A percentile compares a stretch with the other conserved stretches of the same genome.
Conservation (phyloP, 441 rosid species). For the Metrosideros polymorpha region DNA sequence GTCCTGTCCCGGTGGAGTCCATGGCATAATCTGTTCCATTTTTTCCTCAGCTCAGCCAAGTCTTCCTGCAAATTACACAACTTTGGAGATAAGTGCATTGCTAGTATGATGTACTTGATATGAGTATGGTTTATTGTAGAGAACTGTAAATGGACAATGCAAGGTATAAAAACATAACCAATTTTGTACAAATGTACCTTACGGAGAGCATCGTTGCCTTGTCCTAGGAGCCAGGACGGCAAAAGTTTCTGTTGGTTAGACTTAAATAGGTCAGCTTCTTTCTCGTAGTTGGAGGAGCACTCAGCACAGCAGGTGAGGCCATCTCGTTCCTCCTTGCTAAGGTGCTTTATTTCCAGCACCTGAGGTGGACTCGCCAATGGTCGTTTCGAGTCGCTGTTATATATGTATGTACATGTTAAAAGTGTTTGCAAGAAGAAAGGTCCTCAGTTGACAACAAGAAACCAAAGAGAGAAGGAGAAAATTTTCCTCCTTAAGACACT, state of each 20-base stretch:
- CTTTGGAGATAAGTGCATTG: neutral
- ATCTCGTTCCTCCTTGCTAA: slow-evolving; percentile 37
- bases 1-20: neutral
- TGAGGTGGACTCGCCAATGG: slow-evolving; percentile 21
- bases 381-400: slow-evolving; percentile 35
- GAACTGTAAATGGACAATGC: neutral
- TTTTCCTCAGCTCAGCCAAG: neutral
- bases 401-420: neutral
- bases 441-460: neutral
- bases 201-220: slow-evolving; percentile 23
- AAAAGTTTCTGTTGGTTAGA: slow-evolving; percentile 42
- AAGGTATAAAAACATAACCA: neutral
- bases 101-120: neutral
- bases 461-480: neutral
- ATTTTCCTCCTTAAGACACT: neutral
- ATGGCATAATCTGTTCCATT: slow-evolving; percentile 1
- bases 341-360: slow-evolving; percentile 43
- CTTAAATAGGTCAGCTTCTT: slow-evolving; percentile 55
- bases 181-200: slow-evolving; percentile 29
- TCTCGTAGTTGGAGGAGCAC: slow-evolving; percentile 63
- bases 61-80: neutral
- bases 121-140: neutral
- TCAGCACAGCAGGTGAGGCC: slow-evolving; percentile 57
- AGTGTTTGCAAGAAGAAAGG: neutral
- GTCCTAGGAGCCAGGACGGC: slow-evolving; percentile 71